Conservation (phyloP, 2,329 filamentous ascomycete species). For the Mariannaea sp. region DNA sequence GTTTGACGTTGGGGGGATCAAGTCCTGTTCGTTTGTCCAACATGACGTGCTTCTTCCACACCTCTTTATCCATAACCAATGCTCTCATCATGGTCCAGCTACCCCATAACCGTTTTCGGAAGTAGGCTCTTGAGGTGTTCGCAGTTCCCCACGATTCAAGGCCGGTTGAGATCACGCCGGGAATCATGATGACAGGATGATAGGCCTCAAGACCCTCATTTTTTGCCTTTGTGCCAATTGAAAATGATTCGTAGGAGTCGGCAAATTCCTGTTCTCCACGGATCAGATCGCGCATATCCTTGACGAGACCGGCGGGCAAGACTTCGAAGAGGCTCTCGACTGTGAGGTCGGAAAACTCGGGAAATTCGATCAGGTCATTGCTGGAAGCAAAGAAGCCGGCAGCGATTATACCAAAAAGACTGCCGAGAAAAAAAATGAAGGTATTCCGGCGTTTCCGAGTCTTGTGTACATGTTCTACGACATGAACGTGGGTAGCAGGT, state of each 20-base stretch:
- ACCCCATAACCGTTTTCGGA: conserved; percentile 92
- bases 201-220: conserved; percentile 79
- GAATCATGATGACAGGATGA: conserved; percentile 95
- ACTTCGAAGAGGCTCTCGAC: conserved; percentile 87
- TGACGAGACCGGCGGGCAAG: conserved; percentile 82
- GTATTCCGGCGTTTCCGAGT: conserved; percentile 74
- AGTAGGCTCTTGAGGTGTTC: conserved; percentile 84
- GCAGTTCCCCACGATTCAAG: conserved; percentile 96
- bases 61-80: conserved; percentile 87
- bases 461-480: conserved; percentile 52
- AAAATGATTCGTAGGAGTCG: conserved; percentile 91
- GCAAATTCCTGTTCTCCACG: conserved; percentile 82
- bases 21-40: conserved; percentile 89
- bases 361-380: conserved; percentile 86
- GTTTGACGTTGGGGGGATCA: conserved; percentile 86
- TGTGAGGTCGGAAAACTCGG: conserved; percentile 71
- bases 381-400: conserved; percentile 89
- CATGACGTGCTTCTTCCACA: conserved; percentile 97
- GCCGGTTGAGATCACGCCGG: conserved; percentile 95
- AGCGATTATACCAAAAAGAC: conserved; percentile 85
- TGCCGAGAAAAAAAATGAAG: conserved; percentile 85
- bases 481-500: conserved; percentile 45
- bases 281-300: conserved; percentile 83
- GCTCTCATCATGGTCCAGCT: conserved; percentile 99
- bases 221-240: conserved; percentile 82